These are phyloP conservation scores for Odontarrhena argentea DNA, from an alignment of 345 rosid species.

Conservation along the genomic window DNA sequence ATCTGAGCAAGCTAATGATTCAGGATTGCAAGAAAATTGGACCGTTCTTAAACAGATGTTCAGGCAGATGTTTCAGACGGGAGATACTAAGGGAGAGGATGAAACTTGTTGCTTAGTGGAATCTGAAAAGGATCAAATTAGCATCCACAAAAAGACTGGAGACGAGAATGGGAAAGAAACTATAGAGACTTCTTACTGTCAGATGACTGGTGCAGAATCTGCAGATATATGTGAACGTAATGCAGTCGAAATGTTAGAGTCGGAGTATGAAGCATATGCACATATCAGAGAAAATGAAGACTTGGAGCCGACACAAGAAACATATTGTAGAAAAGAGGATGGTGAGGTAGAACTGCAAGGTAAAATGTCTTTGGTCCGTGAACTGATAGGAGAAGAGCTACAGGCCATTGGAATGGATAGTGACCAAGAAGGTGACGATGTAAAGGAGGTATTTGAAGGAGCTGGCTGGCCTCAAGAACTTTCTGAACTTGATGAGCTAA, in stretches of 20 bases:
- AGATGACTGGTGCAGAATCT: slow-evolving; percentile 28
- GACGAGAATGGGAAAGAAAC: slow-evolving; percentile 36
- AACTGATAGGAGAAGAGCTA: slow-evolving; percentile 48
- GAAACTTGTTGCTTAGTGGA: slow-evolving; percentile 41
- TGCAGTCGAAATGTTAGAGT: slow-evolving; percentile 33
- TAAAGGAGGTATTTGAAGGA: slow-evolving; percentile 44
- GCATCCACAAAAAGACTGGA: slow-evolving; percentile 44
- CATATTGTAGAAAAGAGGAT: slow-evolving; percentile 37
- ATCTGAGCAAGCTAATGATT: slow-evolving; percentile 42
- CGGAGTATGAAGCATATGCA: slow-evolving; percentile 30
- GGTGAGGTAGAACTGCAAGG: slow-evolving; percentile 34
- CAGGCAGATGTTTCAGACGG: slow-evolving; percentile 44
- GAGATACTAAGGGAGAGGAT: slow-evolving; percentile 43
- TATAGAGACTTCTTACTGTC: slow-evolving; percentile 39
- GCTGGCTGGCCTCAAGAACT: slow-evolving; percentile 44
- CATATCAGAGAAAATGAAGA: slow-evolving; percentile 35
- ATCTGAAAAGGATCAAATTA: slow-evolving; percentile 41
- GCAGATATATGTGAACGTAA: slow-evolving; percentile 31
- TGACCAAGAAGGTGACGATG: slow-evolving; percentile 43
- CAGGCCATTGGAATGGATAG: slow-evolving; percentile 45
- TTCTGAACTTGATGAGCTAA: slow-evolving; percentile 41
- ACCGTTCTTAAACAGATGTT: slow-evolving; percentile 44
- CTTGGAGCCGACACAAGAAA: slow-evolving; percentile 32
- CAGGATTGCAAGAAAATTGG: slow-evolving; percentile 44
- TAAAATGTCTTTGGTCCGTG: slow-evolving; percentile 39